phyloP scores from a whole-genome alignment of 2,329 filamentous ascomycete genomes.

The Epicoccum sorghinum region DNA sequence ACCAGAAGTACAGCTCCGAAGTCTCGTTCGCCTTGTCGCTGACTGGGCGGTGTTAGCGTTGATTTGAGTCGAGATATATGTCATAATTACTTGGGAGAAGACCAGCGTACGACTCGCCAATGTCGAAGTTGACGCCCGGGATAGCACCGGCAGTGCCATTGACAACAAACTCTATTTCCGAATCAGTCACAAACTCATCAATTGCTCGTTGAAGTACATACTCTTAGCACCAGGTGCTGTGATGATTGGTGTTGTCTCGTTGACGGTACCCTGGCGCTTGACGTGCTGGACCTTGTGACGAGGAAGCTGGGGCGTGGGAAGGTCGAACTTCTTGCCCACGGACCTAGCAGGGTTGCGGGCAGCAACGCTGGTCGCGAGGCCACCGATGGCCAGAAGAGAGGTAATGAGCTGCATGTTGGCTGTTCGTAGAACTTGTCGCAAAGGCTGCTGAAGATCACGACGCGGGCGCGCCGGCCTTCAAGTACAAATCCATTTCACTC shows the following conservation, averaged over 20 bases:
- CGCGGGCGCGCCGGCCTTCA: slow-evolving; percentile 4
- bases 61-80: not conserved
- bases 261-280: slow-evolving; percentile 29
- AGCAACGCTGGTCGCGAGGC: slow-evolving; percentile 33
- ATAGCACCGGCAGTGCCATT: slow-evolving; percentile 46
- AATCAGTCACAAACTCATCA: slow-evolving; percentile 3
- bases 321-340: slow-evolving; percentile 38
- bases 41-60: slow-evolving; percentile 32
- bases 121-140: slow-evolving; percentile 57
- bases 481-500: slow-evolving; percentile 1
- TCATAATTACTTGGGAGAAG: slow-evolving; percentile 53
- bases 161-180: slow-evolving; percentile 41
- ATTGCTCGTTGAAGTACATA: not conserved
- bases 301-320: slow-evolving; percentile 34
- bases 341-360: slow-evolving; percentile 37
- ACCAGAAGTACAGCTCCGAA: slow-evolving; percentile 61
- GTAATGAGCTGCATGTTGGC: slow-evolving; percentile 39
- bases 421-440: not conserved
- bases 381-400: slow-evolving; percentile 37
- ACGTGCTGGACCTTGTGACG: slow-evolving; percentile 23
- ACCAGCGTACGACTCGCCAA: slow-evolving; percentile 53
- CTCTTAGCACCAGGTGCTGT: slow-evolving; percentile 21
- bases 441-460: slow-evolving; percentile 7
- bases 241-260: slow-evolving; percentile 41
- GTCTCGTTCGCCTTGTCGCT: slow-evolving; percentile 53